Percentiles rank a stretch among this genome's conserved stretches.
Conservation (phyloP, 768 basidiomycete species). For the Suillus discolor region DNA sequence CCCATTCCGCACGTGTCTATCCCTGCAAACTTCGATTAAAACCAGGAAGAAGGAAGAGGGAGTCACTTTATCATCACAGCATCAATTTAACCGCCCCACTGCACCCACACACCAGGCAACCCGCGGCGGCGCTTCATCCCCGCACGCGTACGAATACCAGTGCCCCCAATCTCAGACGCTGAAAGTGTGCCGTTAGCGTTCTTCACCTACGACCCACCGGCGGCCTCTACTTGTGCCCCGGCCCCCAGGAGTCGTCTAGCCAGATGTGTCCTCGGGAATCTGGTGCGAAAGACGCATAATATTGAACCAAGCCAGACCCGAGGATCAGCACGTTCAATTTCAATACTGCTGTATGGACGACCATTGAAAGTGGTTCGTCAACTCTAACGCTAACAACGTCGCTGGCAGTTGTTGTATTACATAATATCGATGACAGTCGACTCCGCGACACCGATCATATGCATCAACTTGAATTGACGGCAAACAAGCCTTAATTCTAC, state of each 20-base stretch:
- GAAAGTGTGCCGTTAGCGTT: conserved; percentile 21
- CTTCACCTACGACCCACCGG: conserved; percentile 31
- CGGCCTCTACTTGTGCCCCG: conserved; percentile 19
- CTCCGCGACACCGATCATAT: too few relatives aligned
- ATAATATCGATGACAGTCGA: too few relatives aligned
- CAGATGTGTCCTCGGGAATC: conserved; percentile 15
- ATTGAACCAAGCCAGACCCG: too few relatives aligned
- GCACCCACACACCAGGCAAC: conserved; percentile 36
- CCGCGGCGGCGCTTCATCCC: conserved; percentile 32
- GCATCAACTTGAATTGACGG: too few relatives aligned
- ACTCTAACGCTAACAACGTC: too few relatives aligned
- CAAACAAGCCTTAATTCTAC: too few relatives aligned
- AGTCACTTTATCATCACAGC: neutral
- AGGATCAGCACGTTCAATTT: too few relatives aligned
- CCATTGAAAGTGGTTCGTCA: too few relatives aligned
- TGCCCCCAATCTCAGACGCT: conserved; percentile 17
- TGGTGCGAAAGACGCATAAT: conserved; percentile 20
- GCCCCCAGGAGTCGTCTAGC: conserved; percentile 26
- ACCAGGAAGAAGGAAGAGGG: neutral
- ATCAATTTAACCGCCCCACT: conserved; percentile 22
- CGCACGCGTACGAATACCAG: conserved; percentile 15
- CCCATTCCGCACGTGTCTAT: neutral
- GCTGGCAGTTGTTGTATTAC: too few relatives aligned
- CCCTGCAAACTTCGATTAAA: too few relatives aligned
- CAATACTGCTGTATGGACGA: too few relatives aligned